Evolutionary conservation across 768 basidiomycete genomes (phyloP).

Genomic region (Ramaria rubella): DNA sequence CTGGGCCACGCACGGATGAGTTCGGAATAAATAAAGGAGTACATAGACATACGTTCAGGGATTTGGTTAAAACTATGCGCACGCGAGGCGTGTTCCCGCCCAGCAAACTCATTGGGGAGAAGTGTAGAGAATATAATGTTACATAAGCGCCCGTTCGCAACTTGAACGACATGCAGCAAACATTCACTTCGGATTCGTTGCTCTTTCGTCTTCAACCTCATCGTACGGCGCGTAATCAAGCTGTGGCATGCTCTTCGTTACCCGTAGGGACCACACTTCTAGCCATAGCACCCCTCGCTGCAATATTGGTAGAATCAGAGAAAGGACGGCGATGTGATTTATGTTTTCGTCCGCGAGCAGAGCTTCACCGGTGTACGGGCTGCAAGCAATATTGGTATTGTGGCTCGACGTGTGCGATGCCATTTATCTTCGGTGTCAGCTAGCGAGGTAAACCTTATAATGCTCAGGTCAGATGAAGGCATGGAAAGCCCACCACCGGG

Average conservation of each 20-base stretch:
- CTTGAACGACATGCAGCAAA: background rate
- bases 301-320: slow-evolving; percentile 44
- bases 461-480: slow-evolving; percentile 57
- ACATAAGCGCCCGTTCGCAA: slow-evolving; percentile 3
- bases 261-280: slow-evolving; percentile 45
- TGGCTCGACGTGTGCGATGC: slow-evolving; percentile 47
- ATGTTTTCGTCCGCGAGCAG: slow-evolving; percentile 39
- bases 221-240: slow-evolving; percentile 44
- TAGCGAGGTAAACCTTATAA: background rate
- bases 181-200: background rate
- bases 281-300: slow-evolving; percentile 37
- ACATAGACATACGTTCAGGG: background rate
- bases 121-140: background rate
- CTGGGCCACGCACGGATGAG: background rate
- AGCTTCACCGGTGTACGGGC: slow-evolving; percentile 53
- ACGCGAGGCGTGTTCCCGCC: slow-evolving; percentile 1
- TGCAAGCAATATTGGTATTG: slow-evolving; percentile 76
- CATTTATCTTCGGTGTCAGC: background rate
- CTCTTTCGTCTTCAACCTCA: slow-evolving; percentile 36
- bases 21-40: background rate
- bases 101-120: slow-evolving; percentile 4
- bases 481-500: slow-evolving; percentile 61
- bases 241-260: slow-evolving; percentile 35
- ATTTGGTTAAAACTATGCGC: background rate
- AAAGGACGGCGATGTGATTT: slow-evolving; percentile 64